Evolutionary conservation across 192 early-diverging fungal species (phyloP), one percentile per base, ranked within the genome.

Genomic region (Coemansia sp.): DNA sequence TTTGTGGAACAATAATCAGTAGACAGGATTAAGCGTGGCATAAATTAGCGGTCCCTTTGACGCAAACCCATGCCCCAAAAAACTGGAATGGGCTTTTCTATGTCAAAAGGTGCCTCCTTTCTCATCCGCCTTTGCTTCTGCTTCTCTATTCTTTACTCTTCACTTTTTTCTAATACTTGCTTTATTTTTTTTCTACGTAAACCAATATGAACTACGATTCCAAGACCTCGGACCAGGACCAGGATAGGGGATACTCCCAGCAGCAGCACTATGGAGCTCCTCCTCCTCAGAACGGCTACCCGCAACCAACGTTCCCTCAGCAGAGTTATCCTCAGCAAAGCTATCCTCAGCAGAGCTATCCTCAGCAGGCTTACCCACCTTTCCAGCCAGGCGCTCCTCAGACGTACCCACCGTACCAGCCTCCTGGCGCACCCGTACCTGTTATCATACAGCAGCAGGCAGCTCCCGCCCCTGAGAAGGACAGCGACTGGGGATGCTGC

Each of bases 261-360:
- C 34, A 34, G 34, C 34, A 34, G 34, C 34, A 34, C 34, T 34
- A 34, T 34, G 34, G 34, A 34, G 42, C 45, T 27, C 48, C 45
- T 41, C 48, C 45, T 41, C 41, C 58, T 20, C 45, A 50, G 15
- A 24, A 13, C 27, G 41, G 45, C 45, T 44, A 44, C 31, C 63
- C 63, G 29, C 63, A 41, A 15, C 44, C 6, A 13, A 34, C 34
- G 34, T 34, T 34, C 34, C 34, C 34, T 34, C 31, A 12, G 27
- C 64, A 34, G 64, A 41, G 62, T 4, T 64, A 61, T 29, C 34
- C 34, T 34, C 31, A 12, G 27, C 64, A 34, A 50, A 41, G 62
- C 1, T 64, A 61, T 29, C 24, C 36, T 8, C 62, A 24, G n/a
- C 64, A 65, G 64, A 15, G 34, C 40, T 65, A 65, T 20, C 46